Evolutionary conservation across 2,329 filamentous ascomycete species (phyloP).

Genomic region (Fusarium devonianum): DNA sequence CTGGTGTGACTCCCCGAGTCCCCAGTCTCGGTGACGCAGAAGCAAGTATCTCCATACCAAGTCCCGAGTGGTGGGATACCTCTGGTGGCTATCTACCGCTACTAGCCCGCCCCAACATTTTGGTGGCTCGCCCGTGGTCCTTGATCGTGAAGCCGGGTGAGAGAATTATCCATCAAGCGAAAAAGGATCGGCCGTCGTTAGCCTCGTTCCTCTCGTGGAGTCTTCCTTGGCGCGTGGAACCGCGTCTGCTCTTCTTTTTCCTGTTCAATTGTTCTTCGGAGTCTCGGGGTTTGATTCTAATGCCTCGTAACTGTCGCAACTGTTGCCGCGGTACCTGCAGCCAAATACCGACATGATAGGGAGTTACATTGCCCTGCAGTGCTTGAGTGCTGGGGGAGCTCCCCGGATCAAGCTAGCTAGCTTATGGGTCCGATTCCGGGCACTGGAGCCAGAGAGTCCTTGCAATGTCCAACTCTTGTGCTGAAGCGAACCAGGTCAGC

Average conservation of each 20-base stretch:
- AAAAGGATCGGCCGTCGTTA: slow-evolving; percentile 29
- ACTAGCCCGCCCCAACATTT: slow-evolving; percentile 37
- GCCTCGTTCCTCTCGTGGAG: slow-evolving; percentile 18
- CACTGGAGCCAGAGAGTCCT: slow-evolving; percentile 7
- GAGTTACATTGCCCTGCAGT: slow-evolving; percentile 14
- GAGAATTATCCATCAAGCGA: slow-evolving; percentile 30
- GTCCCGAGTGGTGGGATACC: slow-evolving; percentile 24
- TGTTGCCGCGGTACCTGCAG: slow-evolving; percentile 9
- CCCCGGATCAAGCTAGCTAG: slow-evolving; percentile 24
- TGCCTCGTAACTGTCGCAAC: neutral
- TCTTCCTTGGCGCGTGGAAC: slow-evolving; percentile 8
- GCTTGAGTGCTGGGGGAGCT: slow-evolving; percentile 20
- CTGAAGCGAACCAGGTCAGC: no score
- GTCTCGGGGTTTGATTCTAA: neutral
- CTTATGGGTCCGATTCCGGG: slow-evolving; percentile 26
- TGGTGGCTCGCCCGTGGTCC: slow-evolving; percentile 11
- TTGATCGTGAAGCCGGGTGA: slow-evolving; percentile 14
- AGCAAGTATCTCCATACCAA: slow-evolving; percentile 18
- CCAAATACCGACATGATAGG: slow-evolving; percentile 13
- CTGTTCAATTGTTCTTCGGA: neutral
- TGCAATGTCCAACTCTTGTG: no score
- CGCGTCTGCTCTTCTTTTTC: neutral
- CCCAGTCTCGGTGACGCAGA: slow-evolving; percentile 12
- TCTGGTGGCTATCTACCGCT: slow-evolving; percentile 6
- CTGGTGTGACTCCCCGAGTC: slow-evolving; percentile 28